Evolutionary conservation across 768 basidiomycete genomes (phyloP).

Genomic region (Mycena venus): DNA sequence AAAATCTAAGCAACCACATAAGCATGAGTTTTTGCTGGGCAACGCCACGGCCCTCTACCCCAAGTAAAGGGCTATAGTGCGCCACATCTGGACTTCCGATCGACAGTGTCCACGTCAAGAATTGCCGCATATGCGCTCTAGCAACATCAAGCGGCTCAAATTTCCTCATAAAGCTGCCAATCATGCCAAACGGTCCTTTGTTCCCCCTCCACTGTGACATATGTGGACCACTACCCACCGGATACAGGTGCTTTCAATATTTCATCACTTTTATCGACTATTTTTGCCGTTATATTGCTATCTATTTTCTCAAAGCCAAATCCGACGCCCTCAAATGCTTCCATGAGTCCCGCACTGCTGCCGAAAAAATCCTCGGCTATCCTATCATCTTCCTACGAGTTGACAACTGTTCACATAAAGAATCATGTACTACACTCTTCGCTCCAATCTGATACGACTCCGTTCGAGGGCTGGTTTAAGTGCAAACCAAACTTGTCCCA

Average conservation of each 20-base stretch:
- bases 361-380: neutral
- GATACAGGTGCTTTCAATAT: slow-evolving; percentile 31
- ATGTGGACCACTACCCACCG: slow-evolving; percentile 30
- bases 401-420: slow-evolving; percentile 34
- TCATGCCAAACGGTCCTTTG: slow-evolving; percentile 17
- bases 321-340: slow-evolving; percentile 20
- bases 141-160: too few relatives aligned
- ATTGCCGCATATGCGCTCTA: slow-evolving; percentile 28
- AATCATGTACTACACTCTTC: slow-evolving; percentile 24
- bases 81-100: slow-evolving; percentile 25
- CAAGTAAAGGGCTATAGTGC: slow-evolving; percentile 34
- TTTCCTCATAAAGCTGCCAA: slow-evolving; percentile 11
- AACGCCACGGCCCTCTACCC: too few relatives aligned
- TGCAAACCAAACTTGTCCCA: too few relatives aligned
- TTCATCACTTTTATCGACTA: slow-evolving; percentile 45
- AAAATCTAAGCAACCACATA: too few relatives aligned
- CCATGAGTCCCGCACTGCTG: slow-evolving; percentile 6
- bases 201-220: slow-evolving; percentile 34
- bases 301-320: slow-evolving; percentile 16
- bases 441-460: neutral
- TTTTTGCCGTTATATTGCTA: slow-evolving; percentile 18
- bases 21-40: too few relatives aligned
- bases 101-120: slow-evolving; percentile 16
- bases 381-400: slow-evolving; percentile 19
- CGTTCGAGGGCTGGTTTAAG: slow-evolving; percentile 26